Evolutionary conservation across 2,329 filamentous ascomycete genomes (phyloP), one percentile per base, ranked within the genome.

Genomic region (Monilinia laxa): DNA sequence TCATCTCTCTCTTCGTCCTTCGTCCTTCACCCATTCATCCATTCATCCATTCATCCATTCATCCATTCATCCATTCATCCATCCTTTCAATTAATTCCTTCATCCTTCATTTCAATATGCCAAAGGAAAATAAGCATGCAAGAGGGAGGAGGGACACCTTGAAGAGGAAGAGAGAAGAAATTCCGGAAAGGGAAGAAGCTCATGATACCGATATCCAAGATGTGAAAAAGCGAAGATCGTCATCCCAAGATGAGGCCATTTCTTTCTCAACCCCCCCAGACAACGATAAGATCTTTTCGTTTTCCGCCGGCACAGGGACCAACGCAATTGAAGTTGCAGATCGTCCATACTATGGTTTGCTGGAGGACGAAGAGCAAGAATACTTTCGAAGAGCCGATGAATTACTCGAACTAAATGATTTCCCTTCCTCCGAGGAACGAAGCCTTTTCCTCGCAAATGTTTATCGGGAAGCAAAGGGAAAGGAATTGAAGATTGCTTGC

Each of bases 401-500:
- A 77, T 84, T 96, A 80, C 87, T 99, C 68, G 93, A 97, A 77
- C 79, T 92, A 72, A 95, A 98, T 79, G 87, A 94, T 76, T 98
- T 98, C 77, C 86, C 85, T 52, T 87, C 88, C 51, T 78, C 86
- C 63, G 92, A 97, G 72, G 90, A 93, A 72, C 85, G 88, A 67
- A 81, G 82, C 64, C 74, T 90, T 59, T 93, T 92, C 74, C 79
- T 98, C 57, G 87, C 89, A 69, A 96, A 90, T 77, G 90, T 98
- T 62, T 96, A 91, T 79, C 84, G 85, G 71, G 94, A 98, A 79
- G 93, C 93, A 0, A 83, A 88, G 68, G 93, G 92, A 69, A 98
- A 98, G 79, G 95, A 98, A 78, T 82, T 99, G 75, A 99, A 98
- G 82, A 86, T 99, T 70, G 93, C 93, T 31, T 95, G 92, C 80